phyloP scores from a whole-genome alignment of 1,284 basidiomycete species.

The Cutaneotrichosporon cyanovorans region DNA sequence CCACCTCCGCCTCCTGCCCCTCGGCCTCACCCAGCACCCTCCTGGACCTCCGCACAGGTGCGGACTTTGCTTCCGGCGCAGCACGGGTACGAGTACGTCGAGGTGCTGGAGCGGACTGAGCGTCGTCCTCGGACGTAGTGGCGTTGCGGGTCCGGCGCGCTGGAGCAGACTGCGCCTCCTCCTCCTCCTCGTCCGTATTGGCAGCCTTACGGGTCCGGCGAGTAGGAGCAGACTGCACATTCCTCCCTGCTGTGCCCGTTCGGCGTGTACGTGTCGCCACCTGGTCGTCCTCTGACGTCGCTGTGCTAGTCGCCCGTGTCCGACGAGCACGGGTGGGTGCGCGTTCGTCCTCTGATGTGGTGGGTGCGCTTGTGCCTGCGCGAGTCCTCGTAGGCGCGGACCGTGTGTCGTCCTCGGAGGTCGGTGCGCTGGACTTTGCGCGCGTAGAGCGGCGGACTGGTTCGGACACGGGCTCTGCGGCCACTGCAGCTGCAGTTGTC shows the following conservation, averaged over 20 bases:
- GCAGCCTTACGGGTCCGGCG: not conserved
- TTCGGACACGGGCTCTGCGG: not conserved
- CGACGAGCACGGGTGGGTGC: no score
- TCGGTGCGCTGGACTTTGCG: not conserved
- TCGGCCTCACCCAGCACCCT: slow-evolving; percentile 8
- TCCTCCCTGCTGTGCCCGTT: no score
- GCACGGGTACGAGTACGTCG: no score
- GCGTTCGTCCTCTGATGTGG: not conserved
- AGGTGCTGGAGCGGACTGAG: no score
- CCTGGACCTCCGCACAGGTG: slow-evolving; percentile 4
- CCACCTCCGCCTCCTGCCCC: slow-evolving; percentile 6
- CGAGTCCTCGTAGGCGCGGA: not conserved
- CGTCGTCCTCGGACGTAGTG: no score
- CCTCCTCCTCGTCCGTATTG: no score
- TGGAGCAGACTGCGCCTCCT: not conserved
- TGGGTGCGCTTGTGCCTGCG: not conserved
- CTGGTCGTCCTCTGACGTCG: no score
- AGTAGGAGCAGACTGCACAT: not conserved
- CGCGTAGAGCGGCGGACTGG: not conserved
- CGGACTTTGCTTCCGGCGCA: not conserved
- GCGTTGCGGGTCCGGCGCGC: not conserved
- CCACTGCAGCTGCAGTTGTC: not conserved
- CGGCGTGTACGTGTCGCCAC: not conserved
- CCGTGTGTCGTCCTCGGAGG: not conserved
- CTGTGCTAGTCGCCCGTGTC: no score